Base-by-base conservation (phyloP, 257 asterid genomes). In the Jacaranda copaia region DNA sequence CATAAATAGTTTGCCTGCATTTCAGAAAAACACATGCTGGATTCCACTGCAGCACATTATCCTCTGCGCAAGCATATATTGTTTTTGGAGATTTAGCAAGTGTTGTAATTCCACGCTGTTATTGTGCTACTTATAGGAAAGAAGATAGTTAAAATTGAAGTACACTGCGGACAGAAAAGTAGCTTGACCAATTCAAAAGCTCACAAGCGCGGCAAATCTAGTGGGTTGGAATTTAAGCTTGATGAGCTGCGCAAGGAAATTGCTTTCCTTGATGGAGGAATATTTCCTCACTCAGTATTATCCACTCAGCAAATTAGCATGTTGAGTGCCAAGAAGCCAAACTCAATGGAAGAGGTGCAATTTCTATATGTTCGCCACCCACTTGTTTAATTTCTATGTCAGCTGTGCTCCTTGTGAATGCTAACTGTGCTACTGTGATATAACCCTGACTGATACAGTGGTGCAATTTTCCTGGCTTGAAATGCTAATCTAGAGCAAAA, bases 191-290 rank as follows among this genome's bases (percentile, higher is more conserved):
- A 79, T 78, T 83, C 75, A 51, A 91, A 80, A 79, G 79, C 86
- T 78, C 70, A 79, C 77, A 93, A 88, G 84, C 89, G 92, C 49
- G 75, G 83, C 75, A 87, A 84, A 85, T 87, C 95, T 51, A 81
- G 87, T 16, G 92, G 80, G 36, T 73, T 95, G 87, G 91, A 88
- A 77, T 77, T 77, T 69, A 91, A 84, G 86, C 96, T 95, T 25
- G 97, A 91, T 45, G 93, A 92, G 90, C 90, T 95, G 74, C 92
- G 98, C 53, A 95, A 89, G 80, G 96, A 91, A 77, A 89, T 92
- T 59, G 94, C 97, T 61, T 85, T 87, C 10, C 79, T 76, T 51
- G 91, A 93, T 59, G 99, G 98, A n/a, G 90, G 93, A 59, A 85
- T 93, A 89, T 93, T 95, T 79, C 98, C 99, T 68, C 96, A 93